Evolutionary conservation across 495 filamentous ascomycete species (phyloP).

Genomic region (Chaetomium tenue): DNA sequence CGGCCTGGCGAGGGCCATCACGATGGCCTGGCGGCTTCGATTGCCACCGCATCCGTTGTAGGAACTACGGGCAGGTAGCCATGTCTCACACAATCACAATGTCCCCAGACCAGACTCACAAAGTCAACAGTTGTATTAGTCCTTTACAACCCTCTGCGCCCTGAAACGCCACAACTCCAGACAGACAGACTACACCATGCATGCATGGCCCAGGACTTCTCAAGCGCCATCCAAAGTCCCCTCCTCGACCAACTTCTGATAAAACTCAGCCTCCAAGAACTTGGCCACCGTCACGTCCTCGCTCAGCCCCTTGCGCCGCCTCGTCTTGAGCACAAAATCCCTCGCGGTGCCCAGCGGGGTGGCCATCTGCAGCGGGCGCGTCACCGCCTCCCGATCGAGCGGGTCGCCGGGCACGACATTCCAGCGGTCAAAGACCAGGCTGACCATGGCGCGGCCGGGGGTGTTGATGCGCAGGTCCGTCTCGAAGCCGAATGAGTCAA

Average conservation of each 20-base stretch:
- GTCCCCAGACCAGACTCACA: neutral
- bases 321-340: constrained; percentile 95
- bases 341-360: constrained; percentile 80
- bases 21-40: neutral
- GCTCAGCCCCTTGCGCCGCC: constrained; percentile 85
- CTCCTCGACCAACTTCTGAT: constrained; percentile 81
- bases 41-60: neutral
- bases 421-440: constrained; percentile 95
- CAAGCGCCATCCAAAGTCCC: constrained; percentile 65
- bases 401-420: constrained; percentile 93
- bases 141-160: neutral
- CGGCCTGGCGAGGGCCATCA: neutral
- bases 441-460: constrained; percentile 84
- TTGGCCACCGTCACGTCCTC: constrained; percentile 95
- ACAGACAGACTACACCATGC: neutral
- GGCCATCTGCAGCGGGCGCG: constrained; percentile 83
- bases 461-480: constrained; percentile 96
- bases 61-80: neutral
- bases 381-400: constrained; percentile 78
- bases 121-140: neutral
- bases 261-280: constrained; percentile 92
- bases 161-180: neutral
- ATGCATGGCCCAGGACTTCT: neutral
- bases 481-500: constrained; percentile 96
- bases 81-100: neutral